These are phyloP conservation scores for Capronia epimyces DNA, from an alignment of 2,329 filamentous ascomycete species.

Conservation along the genomic window DNA sequence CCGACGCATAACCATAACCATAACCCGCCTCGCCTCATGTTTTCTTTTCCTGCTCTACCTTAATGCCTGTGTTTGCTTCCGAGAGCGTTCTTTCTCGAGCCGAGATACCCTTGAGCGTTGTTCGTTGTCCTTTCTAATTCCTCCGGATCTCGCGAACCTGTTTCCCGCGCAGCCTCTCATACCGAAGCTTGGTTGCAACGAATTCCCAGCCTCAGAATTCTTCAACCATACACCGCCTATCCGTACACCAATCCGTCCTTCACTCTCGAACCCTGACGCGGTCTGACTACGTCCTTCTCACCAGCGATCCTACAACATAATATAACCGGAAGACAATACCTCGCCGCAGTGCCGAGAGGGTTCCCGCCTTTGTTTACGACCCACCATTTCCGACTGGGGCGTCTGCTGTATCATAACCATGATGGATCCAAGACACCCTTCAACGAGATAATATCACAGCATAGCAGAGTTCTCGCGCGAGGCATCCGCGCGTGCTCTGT, in stretches of 20 bases:
- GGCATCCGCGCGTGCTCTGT: conserved; percentile 8
- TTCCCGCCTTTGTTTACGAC: conserved; percentile 13
- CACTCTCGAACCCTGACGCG: background rate
- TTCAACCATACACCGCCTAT: conserved; percentile 3
- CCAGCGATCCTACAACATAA: background rate
- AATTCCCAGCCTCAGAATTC: conserved; percentile 24
- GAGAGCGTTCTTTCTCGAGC: background rate
- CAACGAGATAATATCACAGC: conserved; percentile 6
- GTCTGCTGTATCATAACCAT: conserved; percentile 7
- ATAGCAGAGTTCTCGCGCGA: conserved; percentile 11
- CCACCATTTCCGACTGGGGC: background rate
- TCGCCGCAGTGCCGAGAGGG: background rate
- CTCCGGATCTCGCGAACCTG: background rate
- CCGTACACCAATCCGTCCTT: background rate
- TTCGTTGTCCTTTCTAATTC: background rate
- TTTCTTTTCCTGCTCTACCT: conserved; percentile 7
- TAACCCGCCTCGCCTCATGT: conserved; percentile 7
- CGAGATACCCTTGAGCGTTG: conserved; percentile 10
- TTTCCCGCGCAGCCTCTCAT: background rate
- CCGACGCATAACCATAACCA: background rate
- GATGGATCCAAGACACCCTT: background rate
- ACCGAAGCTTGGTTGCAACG: background rate
- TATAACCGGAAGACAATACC: background rate
- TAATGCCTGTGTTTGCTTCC: conserved; percentile 7
- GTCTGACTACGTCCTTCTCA: background rate